Conservation (phyloP, 2,329 filamentous ascomycete species). For the Chrysoporthe austroafricana region DNA sequence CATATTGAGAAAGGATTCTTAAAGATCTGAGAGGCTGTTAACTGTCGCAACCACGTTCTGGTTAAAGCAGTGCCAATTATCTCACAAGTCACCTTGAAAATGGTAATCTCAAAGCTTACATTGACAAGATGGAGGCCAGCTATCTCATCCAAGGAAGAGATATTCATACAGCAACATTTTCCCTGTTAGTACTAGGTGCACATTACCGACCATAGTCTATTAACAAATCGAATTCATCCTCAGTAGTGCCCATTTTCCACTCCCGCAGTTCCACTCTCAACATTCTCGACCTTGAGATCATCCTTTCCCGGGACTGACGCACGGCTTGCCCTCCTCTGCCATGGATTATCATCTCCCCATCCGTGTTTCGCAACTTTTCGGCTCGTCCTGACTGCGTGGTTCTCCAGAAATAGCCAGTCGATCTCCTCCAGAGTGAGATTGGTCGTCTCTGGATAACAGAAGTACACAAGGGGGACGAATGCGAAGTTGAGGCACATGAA, state of each 20-base stretch:
- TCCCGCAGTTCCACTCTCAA: not conserved
- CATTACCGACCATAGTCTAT: no score
- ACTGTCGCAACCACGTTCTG: no score
- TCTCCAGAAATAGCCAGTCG: conserved; percentile 48
- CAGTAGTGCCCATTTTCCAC: not conserved
- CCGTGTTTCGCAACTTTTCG: conserved; percentile 24
- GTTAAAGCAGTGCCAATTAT: no score
- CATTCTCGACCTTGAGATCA: not conserved
- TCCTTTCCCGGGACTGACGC: conserved; percentile 14
- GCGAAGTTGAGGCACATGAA: conserved; percentile 53
- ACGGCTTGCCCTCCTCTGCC: conserved; percentile 25
- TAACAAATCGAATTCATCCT: not conserved
- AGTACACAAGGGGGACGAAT: conserved; percentile 48
- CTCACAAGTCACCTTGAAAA: no score
- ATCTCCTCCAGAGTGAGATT: conserved; percentile 56
- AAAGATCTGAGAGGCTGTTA: no score
- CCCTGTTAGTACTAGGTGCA: no score
- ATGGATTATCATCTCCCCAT: conserved; percentile 25
- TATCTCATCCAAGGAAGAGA: no score
- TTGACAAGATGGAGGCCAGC: no score
- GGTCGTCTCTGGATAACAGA: conserved; percentile 57
- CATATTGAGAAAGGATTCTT: no score
- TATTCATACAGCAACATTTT: no score
- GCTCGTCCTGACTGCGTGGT: conserved; percentile 22
- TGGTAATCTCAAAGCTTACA: no score